Evolutionary conservation across 169 alveolate genomes (phyloP).

Genomic region (Theileria orientalis): DNA sequence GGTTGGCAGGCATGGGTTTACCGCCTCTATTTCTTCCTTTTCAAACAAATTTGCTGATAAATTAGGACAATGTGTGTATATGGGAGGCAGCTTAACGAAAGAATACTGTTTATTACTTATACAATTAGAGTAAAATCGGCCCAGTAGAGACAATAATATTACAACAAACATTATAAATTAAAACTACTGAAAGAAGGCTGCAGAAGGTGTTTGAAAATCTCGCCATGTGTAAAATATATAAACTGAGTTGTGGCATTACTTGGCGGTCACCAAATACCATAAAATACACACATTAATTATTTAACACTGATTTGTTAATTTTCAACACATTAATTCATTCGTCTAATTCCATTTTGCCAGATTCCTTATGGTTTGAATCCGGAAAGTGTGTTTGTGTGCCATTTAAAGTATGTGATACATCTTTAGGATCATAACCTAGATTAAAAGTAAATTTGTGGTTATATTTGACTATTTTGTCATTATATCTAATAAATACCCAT

Average conservation of each 20-base stretch:
- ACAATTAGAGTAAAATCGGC: background rate
- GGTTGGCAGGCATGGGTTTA: slow-evolving; percentile 43
- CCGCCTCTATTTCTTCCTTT: slow-evolving; percentile 37
- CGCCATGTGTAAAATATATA: background rate
- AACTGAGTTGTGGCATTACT: background rate
- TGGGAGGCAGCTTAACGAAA: background rate
- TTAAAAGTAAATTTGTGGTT: background rate
- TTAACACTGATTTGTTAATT: too few species aligned
- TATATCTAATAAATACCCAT: slow-evolving; percentile 8
- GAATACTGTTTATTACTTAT: background rate
- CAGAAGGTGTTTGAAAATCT: background rate
- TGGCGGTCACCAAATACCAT: background rate
- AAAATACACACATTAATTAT: background rate
- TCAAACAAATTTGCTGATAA: slow-evolving; percentile 19
- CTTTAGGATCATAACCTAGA: background rate
- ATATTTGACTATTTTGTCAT: background rate
- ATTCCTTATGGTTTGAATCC: background rate
- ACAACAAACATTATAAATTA: slow-evolving; percentile 5
- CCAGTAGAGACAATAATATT: background rate
- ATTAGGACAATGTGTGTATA: background rate
- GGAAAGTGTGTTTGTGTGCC: background rate
- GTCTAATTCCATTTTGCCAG: background rate
- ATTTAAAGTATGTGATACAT: background rate
- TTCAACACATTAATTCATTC: background rate
- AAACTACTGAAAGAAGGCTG: background rate